Evolutionary conservation across 352 stramenopile genomes (phyloP), one percentile per base, ranked within the genome.

Genomic region (Pythium aristosporum): DNA sequence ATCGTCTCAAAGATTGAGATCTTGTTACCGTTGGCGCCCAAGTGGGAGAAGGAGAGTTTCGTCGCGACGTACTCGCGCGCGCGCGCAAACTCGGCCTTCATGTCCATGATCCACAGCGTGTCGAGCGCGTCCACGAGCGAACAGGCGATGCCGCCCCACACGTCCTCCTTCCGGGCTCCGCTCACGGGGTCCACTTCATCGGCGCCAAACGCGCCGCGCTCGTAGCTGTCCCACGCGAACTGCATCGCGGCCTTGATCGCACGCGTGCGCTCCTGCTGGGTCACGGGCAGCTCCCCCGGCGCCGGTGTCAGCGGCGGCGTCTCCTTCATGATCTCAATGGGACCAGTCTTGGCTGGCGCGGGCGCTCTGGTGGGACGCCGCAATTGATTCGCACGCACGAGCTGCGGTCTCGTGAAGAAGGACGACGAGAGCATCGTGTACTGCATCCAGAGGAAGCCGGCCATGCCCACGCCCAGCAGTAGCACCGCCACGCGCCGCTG

Each of bases 1-100:
- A 97, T 99, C 1, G 96, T 99, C 82, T 99, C 98, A 80, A 99
- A 99, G 21, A 99, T 80, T 21, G 92, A 99, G 11, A 99, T 81
- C 15, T 74, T 63, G 28, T 65, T 63, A 68, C 85, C 76, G 20
- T 75, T 76, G 16, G 20, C 30, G 13, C 82, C 82, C 42, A 92
- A 59, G 36, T 94, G 83, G 5, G 78, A 76, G 44, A 98, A 94
- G 63, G 97, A 77, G 0, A 98, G 59, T 25, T 87, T 67, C 18
- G 79, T 69, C 0, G 70, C 74, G 32, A 99, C 80, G 70, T 96
- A 98, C 23, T 98, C 79, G 41, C 80, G 74, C 1, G 91, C 94
- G 47, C 96, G 80, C 20, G 78, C 62, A 63, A 98, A 99, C 65
- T 98, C 96, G 16, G 97, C 88, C 58, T 93, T 80, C 25, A 88